These are phyloP conservation scores for Grammothele lineata DNA, from an alignment of 768 basidiomycete genomes.

Conservation along the genomic window DNA sequence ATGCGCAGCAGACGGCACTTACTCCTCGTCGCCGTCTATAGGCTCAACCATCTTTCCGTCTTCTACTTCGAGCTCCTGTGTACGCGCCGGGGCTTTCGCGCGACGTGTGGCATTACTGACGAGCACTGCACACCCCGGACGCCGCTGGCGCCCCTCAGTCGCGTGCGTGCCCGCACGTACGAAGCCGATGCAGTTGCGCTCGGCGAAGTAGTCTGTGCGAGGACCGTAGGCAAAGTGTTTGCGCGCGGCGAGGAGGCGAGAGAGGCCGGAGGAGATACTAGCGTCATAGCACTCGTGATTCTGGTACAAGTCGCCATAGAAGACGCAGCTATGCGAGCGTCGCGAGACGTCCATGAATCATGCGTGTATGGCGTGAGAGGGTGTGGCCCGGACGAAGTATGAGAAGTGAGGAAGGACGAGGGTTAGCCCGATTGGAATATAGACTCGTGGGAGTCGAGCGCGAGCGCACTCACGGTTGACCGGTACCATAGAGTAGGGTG, in stretches of 20 bases:
- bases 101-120: constrained; percentile 67
- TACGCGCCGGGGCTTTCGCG: too few relatives aligned
- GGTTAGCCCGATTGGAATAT: not conserved
- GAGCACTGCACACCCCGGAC: constrained; percentile 65
- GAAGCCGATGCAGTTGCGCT: constrained; percentile 70
- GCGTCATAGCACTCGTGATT: constrained; percentile 64
- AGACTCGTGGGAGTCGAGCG: not conserved
- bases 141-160: constrained; percentile 15
- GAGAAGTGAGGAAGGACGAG: not conserved
- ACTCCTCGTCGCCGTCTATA: too few relatives aligned
- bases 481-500: constrained; percentile 64
- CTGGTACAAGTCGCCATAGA: constrained; percentile 80
- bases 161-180: constrained; percentile 56
- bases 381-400: not conserved
- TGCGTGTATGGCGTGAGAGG: too few relatives aligned
- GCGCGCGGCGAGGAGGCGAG: constrained; percentile 54
- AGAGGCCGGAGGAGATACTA: constrained; percentile 46
- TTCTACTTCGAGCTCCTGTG: too few relatives aligned
- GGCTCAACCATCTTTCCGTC: too few relatives aligned
- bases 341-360: too few relatives aligned
- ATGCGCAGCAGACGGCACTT: too few relatives aligned
- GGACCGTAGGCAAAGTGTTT: constrained; percentile 64
- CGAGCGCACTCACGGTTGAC: constrained; percentile 60
- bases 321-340: constrained; percentile 72
- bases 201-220: constrained; percentile 53